Percentiles rank a stretch among this genome's conserved stretches.
Conservation (phyloP, 2,329 filamentous ascomycete species). For the Epichloe coenophiala region DNA sequence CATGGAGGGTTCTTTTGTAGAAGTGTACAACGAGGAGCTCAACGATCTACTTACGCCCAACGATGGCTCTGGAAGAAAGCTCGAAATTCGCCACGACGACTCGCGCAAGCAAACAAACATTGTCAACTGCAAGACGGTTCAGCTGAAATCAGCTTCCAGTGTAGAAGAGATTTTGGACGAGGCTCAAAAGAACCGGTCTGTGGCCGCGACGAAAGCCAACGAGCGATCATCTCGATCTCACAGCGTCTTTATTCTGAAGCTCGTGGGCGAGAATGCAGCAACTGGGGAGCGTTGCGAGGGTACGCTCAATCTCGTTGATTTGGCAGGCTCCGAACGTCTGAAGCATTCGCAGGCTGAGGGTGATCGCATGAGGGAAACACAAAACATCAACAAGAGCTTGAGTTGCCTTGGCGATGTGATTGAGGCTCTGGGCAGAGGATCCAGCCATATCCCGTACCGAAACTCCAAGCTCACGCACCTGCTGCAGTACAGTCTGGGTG, state of each 20-base stretch:
- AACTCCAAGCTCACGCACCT: conserved; percentile 97
- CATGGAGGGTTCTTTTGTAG: conserved; percentile 90
- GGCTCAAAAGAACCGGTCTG: conserved; percentile 75
- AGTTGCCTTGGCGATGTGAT: conserved; percentile 92
- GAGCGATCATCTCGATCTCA: conserved; percentile 89
- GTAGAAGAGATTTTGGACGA: conserved; percentile 69
- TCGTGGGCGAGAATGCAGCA: conserved; percentile 53
- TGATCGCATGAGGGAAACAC: conserved; percentile 80
- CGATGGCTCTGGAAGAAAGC: conserved; percentile 58
- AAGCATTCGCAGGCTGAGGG: conserved; percentile 80
- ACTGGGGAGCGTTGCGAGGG: conserved; percentile 81
- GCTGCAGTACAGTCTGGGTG: conserved; percentile 85
- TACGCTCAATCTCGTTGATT: conserved; percentile 86
- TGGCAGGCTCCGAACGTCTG: conserved; percentile 83
- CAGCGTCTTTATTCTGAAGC: conserved; percentile 88
- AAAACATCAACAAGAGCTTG: conserved; percentile 93
- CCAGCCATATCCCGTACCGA: conserved; percentile 78
- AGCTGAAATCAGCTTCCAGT: conserved; percentile 63
- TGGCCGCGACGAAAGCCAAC: conserved; percentile 95
- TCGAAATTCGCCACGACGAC: conserved; percentile 81
- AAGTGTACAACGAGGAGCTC: conserved; percentile 96
- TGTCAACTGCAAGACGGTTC: conserved; percentile 63
- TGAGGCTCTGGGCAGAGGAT: conserved; percentile 74
- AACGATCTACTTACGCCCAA: conserved; percentile 62
- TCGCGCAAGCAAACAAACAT: conserved; percentile 69